Percentiles rank a stretch among this genome's conserved stretches.
Evolutionary conservation across 2,329 filamentous ascomycete species (phyloP).

Genomic region (Pyrenochaeta sp.): DNA sequence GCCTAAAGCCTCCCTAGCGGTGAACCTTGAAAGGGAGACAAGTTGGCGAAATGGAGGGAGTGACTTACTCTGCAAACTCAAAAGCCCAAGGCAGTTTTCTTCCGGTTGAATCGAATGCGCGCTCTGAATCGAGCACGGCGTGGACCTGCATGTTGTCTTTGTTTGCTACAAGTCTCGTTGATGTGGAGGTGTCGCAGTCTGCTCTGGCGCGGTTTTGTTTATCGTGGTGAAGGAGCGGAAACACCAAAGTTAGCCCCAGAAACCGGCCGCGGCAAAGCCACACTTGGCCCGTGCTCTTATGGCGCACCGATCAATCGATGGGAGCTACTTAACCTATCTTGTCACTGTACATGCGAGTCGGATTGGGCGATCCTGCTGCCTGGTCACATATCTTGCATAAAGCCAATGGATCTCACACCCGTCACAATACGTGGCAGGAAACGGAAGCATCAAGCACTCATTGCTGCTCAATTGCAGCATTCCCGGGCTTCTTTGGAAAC

Average conservation of each 20-base stretch:
- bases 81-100: slow-evolving; percentile 69
- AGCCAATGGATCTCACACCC: slow-evolving; percentile 43
- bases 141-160: slow-evolving; percentile 71
- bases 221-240: slow-evolving; percentile 29
- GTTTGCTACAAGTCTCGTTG: no score
- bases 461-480: slow-evolving; percentile 6
- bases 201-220: no score
- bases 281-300: slow-evolving; percentile 24
- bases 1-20: no score
- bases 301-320: slow-evolving; percentile 22
- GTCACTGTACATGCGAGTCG: slow-evolving; percentile 20
- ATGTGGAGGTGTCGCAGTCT: background rate
- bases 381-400: slow-evolving; percentile 20
- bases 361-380: slow-evolving; percentile 31
- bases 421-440: slow-evolving; percentile 44
- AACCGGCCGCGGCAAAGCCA: slow-evolving; percentile 36
- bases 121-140: slow-evolving; percentile 68
- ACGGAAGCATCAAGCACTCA: slow-evolving; percentile 21
- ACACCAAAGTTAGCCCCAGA: slow-evolving; percentile 21
- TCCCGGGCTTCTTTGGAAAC: slow-evolving; percentile 6
- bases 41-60: background rate
- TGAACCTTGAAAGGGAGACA: slow-evolving; percentile 4
- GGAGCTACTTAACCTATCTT: slow-evolving; percentile 26
- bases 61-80: slow-evolving; percentile 66
- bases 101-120: slow-evolving; percentile 65